These are phyloP conservation scores for Penicillium diatomitis DNA, from an alignment of 495 filamentous ascomycete species.

Conservation along the genomic window DNA sequence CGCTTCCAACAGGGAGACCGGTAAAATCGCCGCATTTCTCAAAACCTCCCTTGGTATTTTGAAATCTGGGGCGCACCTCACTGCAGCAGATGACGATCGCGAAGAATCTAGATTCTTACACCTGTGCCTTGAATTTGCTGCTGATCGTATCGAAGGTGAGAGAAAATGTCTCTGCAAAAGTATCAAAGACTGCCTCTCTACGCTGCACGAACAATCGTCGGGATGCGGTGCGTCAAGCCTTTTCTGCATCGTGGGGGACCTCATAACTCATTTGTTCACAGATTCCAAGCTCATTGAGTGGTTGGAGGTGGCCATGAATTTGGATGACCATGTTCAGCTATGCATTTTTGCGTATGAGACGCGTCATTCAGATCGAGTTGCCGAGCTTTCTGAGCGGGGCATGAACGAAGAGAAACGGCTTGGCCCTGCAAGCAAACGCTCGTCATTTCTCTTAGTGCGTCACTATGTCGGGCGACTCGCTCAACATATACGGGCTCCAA, in stretches of 20 bases:
- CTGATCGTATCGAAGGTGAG: slow-evolving; percentile 1
- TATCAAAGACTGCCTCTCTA: neutral
- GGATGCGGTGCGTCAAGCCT: neutral
- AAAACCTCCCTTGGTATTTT: slow-evolving; percentile 7
- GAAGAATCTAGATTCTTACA: neutral
- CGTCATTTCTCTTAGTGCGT: neutral
- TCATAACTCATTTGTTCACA: neutral
- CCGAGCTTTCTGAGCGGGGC: neutral
- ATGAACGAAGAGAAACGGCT: neutral
- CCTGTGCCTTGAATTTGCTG: slow-evolving; percentile 2
- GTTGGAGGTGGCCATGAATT: neutral
- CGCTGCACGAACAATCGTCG: neutral
- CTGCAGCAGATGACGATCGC: neutral
- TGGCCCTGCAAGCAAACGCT: neutral
- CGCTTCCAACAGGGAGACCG: slow-evolving; percentile 14
- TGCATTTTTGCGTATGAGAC: neutral
- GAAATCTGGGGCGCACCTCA: too few species aligned
- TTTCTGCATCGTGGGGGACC: neutral
- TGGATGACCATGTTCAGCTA: neutral
- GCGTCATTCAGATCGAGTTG: neutral
- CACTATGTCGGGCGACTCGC: neutral
- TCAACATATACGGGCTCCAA: neutral
- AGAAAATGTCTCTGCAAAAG: neutral
- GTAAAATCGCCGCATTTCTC: slow-evolving; percentile 10
- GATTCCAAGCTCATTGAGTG: neutral